Base-by-base conservation (phyloP, 768 basidiomycete genomes). In the Podaxis pistillaris region DNA sequence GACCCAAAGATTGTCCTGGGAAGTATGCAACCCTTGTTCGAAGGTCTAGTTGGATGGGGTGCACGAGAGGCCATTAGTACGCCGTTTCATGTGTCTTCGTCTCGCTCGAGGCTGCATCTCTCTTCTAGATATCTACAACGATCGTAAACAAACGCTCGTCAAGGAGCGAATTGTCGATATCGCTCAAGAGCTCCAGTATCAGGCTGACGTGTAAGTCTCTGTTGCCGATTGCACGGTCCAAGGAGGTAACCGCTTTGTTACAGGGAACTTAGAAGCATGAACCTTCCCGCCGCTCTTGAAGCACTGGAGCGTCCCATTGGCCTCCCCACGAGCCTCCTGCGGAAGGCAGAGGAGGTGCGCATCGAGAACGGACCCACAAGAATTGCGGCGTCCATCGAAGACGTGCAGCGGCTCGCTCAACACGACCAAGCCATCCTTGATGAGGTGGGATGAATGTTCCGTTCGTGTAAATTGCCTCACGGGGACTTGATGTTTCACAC, bases 271-370 rank as follows among this genome's bases (percentile, higher is more conserved):
- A 86, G 84, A 67, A 81, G 78, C 0, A 79, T 93, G 51, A 91
- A 92, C 68, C 83, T 97, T 15, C 96, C 95, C 6, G 87, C 91
- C 1, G 81, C 93, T 0, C 80, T 97, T 26, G 94, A 98, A 68
- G 94, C 93, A 0, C 77, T 97, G 2, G 94, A 96, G 69, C 82
- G 88, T 26, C 92, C 92, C 1, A 83, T 93, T 24, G 93, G 94
- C 17, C 80, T 98, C 15, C 96, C 96, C 6, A 91, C 94, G 0
- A 93, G 93, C 65, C 75, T 98, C 24, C 73, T 98, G 55, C 86
- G 83, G 57, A 94, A 93, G 73, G 90, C 93, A 0, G 90, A 92
- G 69, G 90, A 96, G 72, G 86, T 98, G 1, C 83, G 91, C 44
- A 74, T 83, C 0, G 90, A 91, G 58, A 84, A 93, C 66, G 96